These are phyloP conservation scores for Typha latifolia DNA, from an alignment of 176 grass and related monocot species.

Conservation along the genomic window DNA sequence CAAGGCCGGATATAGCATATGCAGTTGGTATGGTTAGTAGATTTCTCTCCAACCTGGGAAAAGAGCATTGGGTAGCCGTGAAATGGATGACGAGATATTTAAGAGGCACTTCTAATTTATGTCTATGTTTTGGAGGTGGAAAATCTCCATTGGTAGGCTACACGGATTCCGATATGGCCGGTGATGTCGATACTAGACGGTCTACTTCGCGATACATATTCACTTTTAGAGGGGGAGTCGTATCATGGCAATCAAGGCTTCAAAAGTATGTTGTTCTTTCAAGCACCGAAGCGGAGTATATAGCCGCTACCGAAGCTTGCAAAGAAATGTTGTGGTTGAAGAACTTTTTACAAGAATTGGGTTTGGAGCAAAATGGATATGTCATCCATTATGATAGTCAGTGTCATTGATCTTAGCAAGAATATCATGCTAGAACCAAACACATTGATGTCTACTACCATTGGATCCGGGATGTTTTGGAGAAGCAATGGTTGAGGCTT, in stretches of 20 bases:
- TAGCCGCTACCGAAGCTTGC: neutral
- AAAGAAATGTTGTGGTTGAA: slow-evolving; percentile 18
- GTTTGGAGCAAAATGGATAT: neutral
- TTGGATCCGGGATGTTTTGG: too few species aligned
- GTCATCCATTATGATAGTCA: slow-evolving; percentile 6
- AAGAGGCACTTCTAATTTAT: too few species aligned
- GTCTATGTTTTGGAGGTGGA: too few species aligned
- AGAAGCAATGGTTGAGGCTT: too few species aligned
- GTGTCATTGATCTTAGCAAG: slow-evolving; percentile 13
- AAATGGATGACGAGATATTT: too few species aligned
- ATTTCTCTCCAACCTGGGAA: too few species aligned
- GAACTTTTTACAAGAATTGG: slow-evolving; percentile 9
- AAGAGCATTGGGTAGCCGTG: too few species aligned
- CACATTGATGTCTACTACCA: slow-evolving; percentile 5
- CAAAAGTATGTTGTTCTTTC: slow-evolving; percentile 7
- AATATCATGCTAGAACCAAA: slow-evolving; percentile 12
- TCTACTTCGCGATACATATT: slow-evolving; percentile 5
- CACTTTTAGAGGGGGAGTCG: neutral
- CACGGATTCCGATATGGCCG: slow-evolving; percentile 5
- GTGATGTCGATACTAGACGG: neutral
- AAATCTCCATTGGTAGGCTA: neutral
- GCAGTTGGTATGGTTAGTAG: too few species aligned
- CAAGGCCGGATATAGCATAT: too few species aligned
- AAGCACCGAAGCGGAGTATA: neutral
- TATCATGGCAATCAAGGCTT: slow-evolving; percentile 6